Evolutionary conservation across 352 stramenopile species (phyloP), one percentile per base, ranked within the genome.

Genomic region (Pythium sp.): DNA sequence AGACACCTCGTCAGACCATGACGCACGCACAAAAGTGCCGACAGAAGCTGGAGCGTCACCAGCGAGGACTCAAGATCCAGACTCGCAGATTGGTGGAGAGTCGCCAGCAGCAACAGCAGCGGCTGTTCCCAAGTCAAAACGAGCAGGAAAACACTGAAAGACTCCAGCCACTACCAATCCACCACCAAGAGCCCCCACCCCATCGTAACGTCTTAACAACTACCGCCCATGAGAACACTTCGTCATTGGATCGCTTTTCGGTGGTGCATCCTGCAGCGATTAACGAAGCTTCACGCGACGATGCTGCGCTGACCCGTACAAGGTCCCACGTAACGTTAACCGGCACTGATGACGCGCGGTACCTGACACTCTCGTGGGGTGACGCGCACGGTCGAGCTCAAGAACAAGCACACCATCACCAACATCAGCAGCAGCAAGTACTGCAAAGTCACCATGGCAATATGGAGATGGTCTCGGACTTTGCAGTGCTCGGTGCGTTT

Each of bases 21-120:
- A 87, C 79, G 14, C 85, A 93, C 74, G 85, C 85, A 58, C 82
- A 93, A 53, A 93, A 93, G 69, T 93, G 90, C 65, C 83, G 83
- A 5, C 81, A 93, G 75, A 93, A 93, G 73, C 83, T 91, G 70
- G 77, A 78, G 53, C 77, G 84, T 24, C 72, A 77, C 59, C 73
- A 88, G 69, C 82, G 82, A 43, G 63, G 53, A 36, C 61, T 66
- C 61, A 66, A 66, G 47, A 58, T 66, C 32, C 61, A 66, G n/a
- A 24, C 47, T 0, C 61, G 61, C 47, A 59, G 11, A 20, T 12
- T 26, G 18, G 61, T n/a, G 9, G 32, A 12, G 3, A 56, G 41
- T 38, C 15, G 12, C 18, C 34, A 65, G 56, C 54, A 36, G 30
- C 56, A 61, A 22, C 22, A 61, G 30, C 55, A 43, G 6, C 20